Base-by-base conservation (phyloP, 805 yeast species). In the Candida ascalaphidarum region DNA sequence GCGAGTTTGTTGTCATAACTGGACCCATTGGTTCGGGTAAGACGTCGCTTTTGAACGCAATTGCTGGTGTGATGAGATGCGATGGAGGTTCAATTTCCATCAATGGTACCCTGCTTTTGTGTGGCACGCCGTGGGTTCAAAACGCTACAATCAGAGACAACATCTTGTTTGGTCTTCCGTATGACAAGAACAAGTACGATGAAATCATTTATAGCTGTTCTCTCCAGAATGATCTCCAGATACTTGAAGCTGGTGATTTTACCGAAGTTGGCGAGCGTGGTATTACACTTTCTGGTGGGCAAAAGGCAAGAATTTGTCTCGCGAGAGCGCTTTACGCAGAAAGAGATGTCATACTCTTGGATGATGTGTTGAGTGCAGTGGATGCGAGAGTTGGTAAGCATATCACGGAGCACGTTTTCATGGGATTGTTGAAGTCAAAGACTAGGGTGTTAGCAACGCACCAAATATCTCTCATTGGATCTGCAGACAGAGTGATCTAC, bases 261-360 rank as follows among this genome's bases (percentile, higher is more conserved):
- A 34, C 37, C 5, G 34, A 34, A 19, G 29, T 34, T 14, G 37
- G 37, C 14, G 37, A 34, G 20, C 24, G 34, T 8, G 37, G 37
- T 6, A 31, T 34, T 21, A 34, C 34, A 7, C 27, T 34, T 16
- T 34, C 37, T 5, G 37, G 37, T 12, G 37, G 37, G 12, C 37
- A 34, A 15, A 34, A 34, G 22, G 37, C 37, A 3, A 32, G 37
- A 11, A 17, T 31, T 17, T 18, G 29, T 14, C 31, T 34, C 27
- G 37, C 37, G 17, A 22, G 37, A 14, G 34, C 37, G 3, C 31
- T 34, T 3, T 34, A 34, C 22, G 32, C 37, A 3, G 17, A 21
- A 11, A 15, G 30, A 3, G 25, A 26, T 3, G 28, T 28, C 7
- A 28, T 34, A 3, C 21, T 34, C 8, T 22, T 34, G 6, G 37